Base-by-base conservation (phyloP, 2,329 filamentous ascomycete species). In the Claviceps pusilla region DNA sequence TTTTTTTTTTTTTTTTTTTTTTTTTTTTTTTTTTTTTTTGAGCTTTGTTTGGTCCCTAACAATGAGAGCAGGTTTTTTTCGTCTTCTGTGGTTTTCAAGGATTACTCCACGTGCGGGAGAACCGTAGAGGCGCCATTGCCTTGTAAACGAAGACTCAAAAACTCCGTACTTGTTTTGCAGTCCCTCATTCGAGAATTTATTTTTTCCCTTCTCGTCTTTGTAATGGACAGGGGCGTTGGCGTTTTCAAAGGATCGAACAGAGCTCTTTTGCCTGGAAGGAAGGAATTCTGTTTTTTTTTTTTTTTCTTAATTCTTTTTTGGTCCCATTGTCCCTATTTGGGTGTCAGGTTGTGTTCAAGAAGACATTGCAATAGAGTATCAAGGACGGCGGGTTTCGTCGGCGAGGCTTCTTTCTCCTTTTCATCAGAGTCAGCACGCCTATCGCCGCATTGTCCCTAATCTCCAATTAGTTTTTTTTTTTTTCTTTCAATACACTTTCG, bases 51-150 rank as follows among this genome's bases (percentile, higher is more conserved):
- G 24, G 24, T 24, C 24, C 51, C 51, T 53, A 24, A 53, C 16
- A 24, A 3, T 29, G 4, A 33, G n/a, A 19, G 14, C 60, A 94
- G 90, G 83, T 78, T 19, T 97, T 97, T 76, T 79, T 96, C 55
- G 77, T 94, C 51, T 96, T 95, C 73, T 97, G 91, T 71, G 87
- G 85, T 55, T 80, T 90, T 61, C 91, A 97, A 69, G 91, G 89
- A 59, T 80, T 86, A 65, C 78, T 96, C 57, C 89, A 97, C 70
- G 72, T 88, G 63, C 84, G 89, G 69, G 85, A 90, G 69, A 89
- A 82, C 71, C 79, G 87, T 69, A 78, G 86, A 66, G 90, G 90
- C 59, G 86, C 88, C 58, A 95, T 95, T 72, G 82, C 86, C 57
- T 75, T 95, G 66, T 78, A 31, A 3, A n/a, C 39, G n/a, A 7